Percentiles rank a stretch among this genome's conserved stretches.
These are phyloP conservation scores for Ichthyophthirius multifiliis DNA, from an alignment of 169 alveolate species.

Conservation along the genomic window DNA sequence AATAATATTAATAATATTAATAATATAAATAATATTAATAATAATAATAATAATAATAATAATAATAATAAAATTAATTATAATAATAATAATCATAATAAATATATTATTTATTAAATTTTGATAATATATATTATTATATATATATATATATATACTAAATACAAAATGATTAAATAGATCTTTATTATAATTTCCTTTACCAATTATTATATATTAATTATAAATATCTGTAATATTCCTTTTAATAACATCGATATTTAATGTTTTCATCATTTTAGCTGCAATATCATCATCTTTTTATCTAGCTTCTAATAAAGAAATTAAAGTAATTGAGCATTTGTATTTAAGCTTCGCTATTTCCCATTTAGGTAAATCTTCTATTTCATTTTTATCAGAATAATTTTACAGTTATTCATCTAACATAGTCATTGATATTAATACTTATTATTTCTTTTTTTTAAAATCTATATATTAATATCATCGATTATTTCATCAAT, in stretches of 20 bases:
- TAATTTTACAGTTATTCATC: not conserved
- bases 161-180: constrained; percentile 16
- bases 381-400: not conserved
- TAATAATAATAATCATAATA: not conserved
- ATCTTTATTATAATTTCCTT: constrained; percentile 19
- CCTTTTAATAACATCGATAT: constrained; percentile 22
- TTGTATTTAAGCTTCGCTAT: constrained; percentile 38
- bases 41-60: no score
- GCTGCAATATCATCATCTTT: constrained; percentile 30
- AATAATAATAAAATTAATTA: no score
- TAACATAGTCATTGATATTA: not conserved
- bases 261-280: constrained; percentile 24
- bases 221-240: constrained; percentile 29
- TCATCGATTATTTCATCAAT: constrained; percentile 45
- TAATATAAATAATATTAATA: no score
- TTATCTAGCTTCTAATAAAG: constrained; percentile 33
- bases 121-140: no score
- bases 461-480: not conserved
- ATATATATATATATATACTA: no score
- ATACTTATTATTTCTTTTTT: not conserved
- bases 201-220: not conserved
- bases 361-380: constrained; percentile 21
- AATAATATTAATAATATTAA: no score
- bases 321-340: constrained; percentile 39
- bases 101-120: not conserved